Base-by-base conservation (phyloP, 139 green algal genomes). In the Desmodesmus armatus region DNA sequence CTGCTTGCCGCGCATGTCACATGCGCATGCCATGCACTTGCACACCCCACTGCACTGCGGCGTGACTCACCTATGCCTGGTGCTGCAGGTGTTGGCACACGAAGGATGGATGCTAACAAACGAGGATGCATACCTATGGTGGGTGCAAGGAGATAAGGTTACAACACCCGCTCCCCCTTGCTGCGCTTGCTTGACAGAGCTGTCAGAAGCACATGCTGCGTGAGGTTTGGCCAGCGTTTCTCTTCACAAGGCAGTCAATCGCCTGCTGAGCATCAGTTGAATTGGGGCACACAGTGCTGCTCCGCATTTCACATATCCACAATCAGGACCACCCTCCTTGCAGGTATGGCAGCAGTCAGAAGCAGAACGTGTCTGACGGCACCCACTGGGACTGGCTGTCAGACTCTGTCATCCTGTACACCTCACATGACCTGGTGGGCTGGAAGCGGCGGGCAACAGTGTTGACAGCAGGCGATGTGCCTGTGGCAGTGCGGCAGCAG, bases 101-200 rank as follows among this genome's bases (percentile, higher is more conserved):
- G 78, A 84, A 27, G 78, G 78, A n/a, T 75, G 63, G 55, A 84
- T 84, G 6, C 43, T 84, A 41, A 41, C 76, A 37, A 77, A 67
- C n/a, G 78, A 84, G 29, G 78, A 77, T 27, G 67, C 25, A 2
- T 84, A 84, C 78, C 62, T 84, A 0, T 84, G 78, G 78, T 84
- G 37, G 13, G 78, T 49, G 49, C 19, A 17, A 2, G 40, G 29
- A 23, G 29, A n/a, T n/a, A n/a, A n/a, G n/a, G n/a, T n/a, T n/a
- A n/a, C n/a, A n/a, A n/a, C n/a, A n/a, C n/a, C n/a, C n/a, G n/a
- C n/a, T n/a, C n/a, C n/a, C n/a, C n/a, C n/a, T n/a, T n/a, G n/a
- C n/a, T n/a, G n/a, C n/a, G n/a, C n/a, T n/a, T n/a, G n/a, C n/a
- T n/a, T n/a, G n/a, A n/a, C n/a, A n/a, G n/a, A n/a, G n/a, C n/a